phyloP scores from a whole-genome alignment of 2,329 filamentous ascomycete species.

The Emergomyces orientalis region DNA sequence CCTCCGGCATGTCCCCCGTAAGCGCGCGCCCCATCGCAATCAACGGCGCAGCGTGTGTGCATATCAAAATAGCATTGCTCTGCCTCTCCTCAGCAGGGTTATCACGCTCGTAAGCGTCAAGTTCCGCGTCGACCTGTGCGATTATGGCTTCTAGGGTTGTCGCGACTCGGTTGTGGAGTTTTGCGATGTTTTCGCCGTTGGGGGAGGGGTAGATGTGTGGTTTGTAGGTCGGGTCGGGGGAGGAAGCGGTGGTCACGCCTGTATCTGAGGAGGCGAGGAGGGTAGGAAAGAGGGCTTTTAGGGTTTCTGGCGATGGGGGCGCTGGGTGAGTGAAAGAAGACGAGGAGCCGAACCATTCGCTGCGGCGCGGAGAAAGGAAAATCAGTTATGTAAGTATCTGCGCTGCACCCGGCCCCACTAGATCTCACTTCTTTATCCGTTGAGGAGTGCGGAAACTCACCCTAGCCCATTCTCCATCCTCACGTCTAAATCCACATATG shows the following conservation, averaged over 20 bases:
- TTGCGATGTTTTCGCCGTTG: conserved; percentile 67
- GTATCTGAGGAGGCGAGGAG: conserved; percentile 33
- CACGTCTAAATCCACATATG: conserved; percentile 31
- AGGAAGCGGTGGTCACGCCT: conserved; percentile 28
- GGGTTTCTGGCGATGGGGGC: conserved; percentile 54
- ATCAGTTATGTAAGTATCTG: neutral
- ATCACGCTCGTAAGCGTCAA: conserved; percentile 28
- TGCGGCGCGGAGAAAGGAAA: conserved; percentile 21
- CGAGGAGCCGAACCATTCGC: conserved; percentile 80
- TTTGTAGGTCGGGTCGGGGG: conserved; percentile 38
- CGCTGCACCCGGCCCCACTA: neutral
- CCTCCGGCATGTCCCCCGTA: conserved; percentile 66
- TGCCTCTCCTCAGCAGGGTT: conserved; percentile 49
- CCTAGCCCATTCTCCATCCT: conserved; percentile 46
- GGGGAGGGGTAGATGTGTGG: conserved; percentile 59
- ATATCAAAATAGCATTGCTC: conserved; percentile 60
- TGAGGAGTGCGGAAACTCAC: conserved; percentile 26
- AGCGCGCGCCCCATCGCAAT: conserved; percentile 77
- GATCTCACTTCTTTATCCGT: neutral
- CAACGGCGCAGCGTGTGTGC: conserved; percentile 80
- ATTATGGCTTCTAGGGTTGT: conserved; percentile 62
- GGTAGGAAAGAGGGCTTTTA: conserved; percentile 56
- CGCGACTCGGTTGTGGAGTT: conserved; percentile 72
- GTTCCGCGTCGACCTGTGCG: conserved; percentile 55
- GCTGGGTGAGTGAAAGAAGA: conserved; percentile 78